Evolutionary conservation across 495 filamentous ascomycete species (phyloP).

Genomic region (Aspergillus baeticus): DNA sequence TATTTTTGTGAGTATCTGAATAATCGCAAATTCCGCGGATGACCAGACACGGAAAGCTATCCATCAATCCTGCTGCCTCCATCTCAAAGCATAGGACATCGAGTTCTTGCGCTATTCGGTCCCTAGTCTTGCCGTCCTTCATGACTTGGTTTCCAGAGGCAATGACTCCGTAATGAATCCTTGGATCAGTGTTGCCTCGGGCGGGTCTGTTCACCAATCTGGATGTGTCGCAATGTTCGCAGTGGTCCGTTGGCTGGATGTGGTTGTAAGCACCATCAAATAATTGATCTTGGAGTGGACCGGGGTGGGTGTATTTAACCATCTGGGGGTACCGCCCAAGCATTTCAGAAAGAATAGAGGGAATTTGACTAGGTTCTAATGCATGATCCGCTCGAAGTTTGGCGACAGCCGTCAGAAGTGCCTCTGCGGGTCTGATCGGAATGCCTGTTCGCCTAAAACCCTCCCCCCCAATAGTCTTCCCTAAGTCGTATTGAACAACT

Average conservation of each 20-base stretch:
- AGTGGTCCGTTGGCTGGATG: neutral
- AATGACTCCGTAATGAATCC: neutral
- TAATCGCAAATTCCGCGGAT: conserved; percentile 10
- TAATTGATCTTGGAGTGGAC: neutral
- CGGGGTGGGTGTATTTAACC: too few relatives aligned
- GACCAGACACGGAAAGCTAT: neutral
- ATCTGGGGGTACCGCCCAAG: too few relatives aligned
- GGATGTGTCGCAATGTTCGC: neutral
- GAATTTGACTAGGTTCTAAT: too few relatives aligned
- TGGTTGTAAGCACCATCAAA: neutral
- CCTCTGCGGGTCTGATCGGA: conserved; percentile 32
- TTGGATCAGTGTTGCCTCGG: neutral
- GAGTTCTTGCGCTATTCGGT: neutral
- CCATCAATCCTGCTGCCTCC: neutral
- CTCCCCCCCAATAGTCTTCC: conserved; percentile 29
- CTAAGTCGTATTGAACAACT: conserved; percentile 38
- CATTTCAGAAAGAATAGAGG: too few relatives aligned
- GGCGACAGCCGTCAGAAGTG: conserved; percentile 27
- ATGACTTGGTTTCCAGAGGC: conserved; percentile 1
- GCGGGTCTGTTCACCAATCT: too few relatives aligned
- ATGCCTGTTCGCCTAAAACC: conserved; percentile 33
- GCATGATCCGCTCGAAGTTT: conserved; percentile 19
- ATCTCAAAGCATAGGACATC: neutral
- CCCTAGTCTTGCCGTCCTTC: neutral
- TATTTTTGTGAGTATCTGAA: conserved; percentile 13